A percentile compares a stretch with the other conserved stretches of the same genome.
Evolutionary conservation across 2,329 filamentous ascomycete species (phyloP).

Genomic region (Periconia macrospinosa): DNA sequence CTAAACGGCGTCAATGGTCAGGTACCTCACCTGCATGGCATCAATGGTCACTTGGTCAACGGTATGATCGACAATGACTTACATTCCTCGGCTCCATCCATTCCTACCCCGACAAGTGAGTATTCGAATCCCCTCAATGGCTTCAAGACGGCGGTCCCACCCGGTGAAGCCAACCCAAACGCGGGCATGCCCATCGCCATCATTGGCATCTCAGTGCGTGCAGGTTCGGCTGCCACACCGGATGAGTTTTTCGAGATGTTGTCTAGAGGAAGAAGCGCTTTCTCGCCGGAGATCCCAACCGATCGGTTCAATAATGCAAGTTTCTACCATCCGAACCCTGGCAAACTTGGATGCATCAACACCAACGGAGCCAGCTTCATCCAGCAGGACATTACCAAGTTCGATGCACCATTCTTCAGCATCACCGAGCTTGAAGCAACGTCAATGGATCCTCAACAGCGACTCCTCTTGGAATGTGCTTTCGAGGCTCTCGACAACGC

Average conservation of each 20-base stretch:
- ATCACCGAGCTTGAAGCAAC: slow-evolving; percentile 30
- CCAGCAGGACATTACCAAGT: slow-evolving; percentile 18
- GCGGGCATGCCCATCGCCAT: slow-evolving; percentile 30
- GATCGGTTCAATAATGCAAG: slow-evolving; percentile 42
- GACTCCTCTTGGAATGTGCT: slow-evolving; percentile 33
- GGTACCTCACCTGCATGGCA: neutral
- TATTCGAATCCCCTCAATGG: too few relatives aligned
- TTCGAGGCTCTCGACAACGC: slow-evolving; percentile 47
- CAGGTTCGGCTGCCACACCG: slow-evolving; percentile 24
- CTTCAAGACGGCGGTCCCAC: too few relatives aligned
- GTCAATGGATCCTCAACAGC: slow-evolving; percentile 37
- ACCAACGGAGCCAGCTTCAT: slow-evolving; percentile 27
- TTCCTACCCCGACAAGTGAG: too few relatives aligned
- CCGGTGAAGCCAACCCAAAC: too few relatives aligned
- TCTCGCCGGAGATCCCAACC: slow-evolving; percentile 36
- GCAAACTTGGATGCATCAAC: slow-evolving; percentile 41
- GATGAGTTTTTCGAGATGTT: slow-evolving; percentile 34
- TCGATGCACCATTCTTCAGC: slow-evolving; percentile 36
- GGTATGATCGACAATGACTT: neutral
- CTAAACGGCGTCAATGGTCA: neutral
- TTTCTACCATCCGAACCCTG: slow-evolving; percentile 42
- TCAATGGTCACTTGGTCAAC: neutral
- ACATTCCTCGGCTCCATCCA: neutral
- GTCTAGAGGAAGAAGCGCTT: slow-evolving; percentile 29
- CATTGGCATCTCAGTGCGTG: slow-evolving; percentile 40